Percentiles rank a stretch among this genome's conserved stretches.
Evolutionary conservation across 2,329 filamentous ascomycete genomes (phyloP).

Genomic region (Periglandula ipomoeae): DNA sequence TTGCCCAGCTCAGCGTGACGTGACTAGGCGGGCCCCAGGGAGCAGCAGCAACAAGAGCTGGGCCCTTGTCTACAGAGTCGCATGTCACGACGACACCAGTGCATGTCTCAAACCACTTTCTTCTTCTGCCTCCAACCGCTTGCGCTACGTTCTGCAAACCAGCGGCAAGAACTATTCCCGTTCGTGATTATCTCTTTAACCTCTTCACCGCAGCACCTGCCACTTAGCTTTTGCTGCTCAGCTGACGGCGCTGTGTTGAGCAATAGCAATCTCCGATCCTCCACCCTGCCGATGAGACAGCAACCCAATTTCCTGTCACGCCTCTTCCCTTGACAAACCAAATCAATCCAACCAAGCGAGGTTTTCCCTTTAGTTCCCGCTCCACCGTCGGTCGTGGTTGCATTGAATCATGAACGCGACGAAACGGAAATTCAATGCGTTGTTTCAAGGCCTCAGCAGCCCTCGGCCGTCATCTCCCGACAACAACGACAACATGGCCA

Average conservation of each 20-base stretch:
- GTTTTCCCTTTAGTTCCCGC: background rate
- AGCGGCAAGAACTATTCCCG: no score
- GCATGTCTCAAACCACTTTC: no score
- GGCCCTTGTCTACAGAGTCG: no score
- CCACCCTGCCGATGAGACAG: constrained; percentile 1
- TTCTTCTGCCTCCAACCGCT: no score
- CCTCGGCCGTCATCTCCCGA: constrained; percentile 13
- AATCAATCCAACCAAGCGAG: background rate
- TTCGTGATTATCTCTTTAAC: no score
- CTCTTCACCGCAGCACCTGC: no score
- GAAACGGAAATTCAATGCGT: constrained; percentile 75
- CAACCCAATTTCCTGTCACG: constrained; percentile 2
- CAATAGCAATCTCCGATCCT: constrained; percentile 3
- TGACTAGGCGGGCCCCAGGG: no score
- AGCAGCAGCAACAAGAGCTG: no score
- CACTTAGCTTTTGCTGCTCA: background rate
- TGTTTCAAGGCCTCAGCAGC: constrained; percentile 58
- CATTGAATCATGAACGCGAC: constrained; percentile 54
- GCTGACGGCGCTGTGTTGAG: background rate
- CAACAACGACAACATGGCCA: constrained; percentile 14
- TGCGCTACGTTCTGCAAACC: no score
- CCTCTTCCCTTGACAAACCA: background rate
- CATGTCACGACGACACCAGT: no score
- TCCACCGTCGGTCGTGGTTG: background rate
- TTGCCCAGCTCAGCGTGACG: no score